A percentile compares a stretch with the other conserved stretches of the same genome.
Evolutionary conservation across 352 stramenopile species (phyloP).

Genomic region (Globisporangium irregulare): DNA sequence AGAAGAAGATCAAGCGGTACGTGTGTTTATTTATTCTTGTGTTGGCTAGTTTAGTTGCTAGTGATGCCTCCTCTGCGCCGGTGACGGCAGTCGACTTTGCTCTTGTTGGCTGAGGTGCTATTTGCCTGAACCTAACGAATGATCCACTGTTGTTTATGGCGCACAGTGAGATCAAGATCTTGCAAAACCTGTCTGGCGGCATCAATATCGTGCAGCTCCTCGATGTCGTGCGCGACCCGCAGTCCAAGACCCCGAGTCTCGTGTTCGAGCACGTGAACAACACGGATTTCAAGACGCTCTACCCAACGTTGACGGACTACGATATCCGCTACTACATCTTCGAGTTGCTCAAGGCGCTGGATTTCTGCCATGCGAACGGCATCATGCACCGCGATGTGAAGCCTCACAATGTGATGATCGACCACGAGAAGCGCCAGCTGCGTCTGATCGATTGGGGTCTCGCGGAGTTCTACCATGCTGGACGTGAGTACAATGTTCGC

Average conservation of each 20-base stretch:
- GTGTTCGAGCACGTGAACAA: slow-evolving; percentile 99
- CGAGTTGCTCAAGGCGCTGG: slow-evolving; percentile 93
- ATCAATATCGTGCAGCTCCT: slow-evolving; percentile 99
- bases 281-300: slow-evolving; percentile 99
- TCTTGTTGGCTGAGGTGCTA: no score
- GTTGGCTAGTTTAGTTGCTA: no score
- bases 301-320: slow-evolving; percentile 97
- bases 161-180: slow-evolving; percentile 97
- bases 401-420: slow-evolving; percentile 92
- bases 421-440: slow-evolving; percentile 97
- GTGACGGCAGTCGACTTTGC: no score
- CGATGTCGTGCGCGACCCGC: slow-evolving; percentile 97
- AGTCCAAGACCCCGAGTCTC: slow-evolving; percentile 98
- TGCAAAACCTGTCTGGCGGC: slow-evolving; percentile 98
- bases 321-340: slow-evolving; percentile 99
- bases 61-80: no score
- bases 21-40: slow-evolving; percentile 7
- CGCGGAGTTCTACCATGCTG: no score
- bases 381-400: slow-evolving; percentile 99
- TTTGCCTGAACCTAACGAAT: no score
- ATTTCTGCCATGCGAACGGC: slow-evolving; percentile 99
- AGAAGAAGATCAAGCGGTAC: slow-evolving; percentile 99
- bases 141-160: neutral
- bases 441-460: slow-evolving; percentile 42
- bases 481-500: no score